Conservation (phyloP, 2,329 filamentous ascomycete genomes). For the Penicillium sp. region DNA sequence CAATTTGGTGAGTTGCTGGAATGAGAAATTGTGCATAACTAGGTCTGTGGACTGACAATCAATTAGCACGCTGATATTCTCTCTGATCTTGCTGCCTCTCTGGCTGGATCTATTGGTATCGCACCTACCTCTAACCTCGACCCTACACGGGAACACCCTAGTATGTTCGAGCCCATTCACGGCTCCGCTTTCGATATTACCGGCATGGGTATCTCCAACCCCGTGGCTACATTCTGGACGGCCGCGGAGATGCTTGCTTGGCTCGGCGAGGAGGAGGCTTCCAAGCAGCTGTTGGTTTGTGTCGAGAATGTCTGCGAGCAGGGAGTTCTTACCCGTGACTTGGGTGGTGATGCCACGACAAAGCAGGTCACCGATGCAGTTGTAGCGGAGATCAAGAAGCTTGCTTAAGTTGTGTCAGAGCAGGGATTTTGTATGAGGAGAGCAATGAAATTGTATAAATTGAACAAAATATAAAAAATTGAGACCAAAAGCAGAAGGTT, state of each 20-base stretch:
- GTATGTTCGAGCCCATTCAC: conserved; percentile 65
- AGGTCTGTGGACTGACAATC: conserved; percentile 25
- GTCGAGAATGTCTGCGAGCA: conserved; percentile 61
- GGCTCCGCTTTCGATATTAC: conserved; percentile 65
- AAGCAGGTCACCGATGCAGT: conserved; percentile 60
- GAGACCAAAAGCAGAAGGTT: not conserved
- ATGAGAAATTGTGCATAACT: not conserved
- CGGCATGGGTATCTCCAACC: conserved; percentile 61
- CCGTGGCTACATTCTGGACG: conserved; percentile 68
- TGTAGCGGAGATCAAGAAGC: conserved; percentile 51
- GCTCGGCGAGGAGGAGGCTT: conserved; percentile 60
- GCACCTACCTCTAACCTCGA: conserved; percentile 70
- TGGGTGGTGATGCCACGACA: conserved; percentile 59
- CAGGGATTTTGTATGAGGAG: not conserved
- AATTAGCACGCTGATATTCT: conserved; percentile 61
- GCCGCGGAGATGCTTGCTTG: conserved; percentile 67
- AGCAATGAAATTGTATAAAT: not conserved
- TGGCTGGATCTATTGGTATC: conserved; percentile 71
- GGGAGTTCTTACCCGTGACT: conserved; percentile 58
- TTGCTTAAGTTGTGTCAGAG: conserved; percentile 25
- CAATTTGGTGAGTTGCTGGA: conserved; percentile 47
- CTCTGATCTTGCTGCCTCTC: conserved; percentile 67
- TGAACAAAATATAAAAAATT: not conserved
- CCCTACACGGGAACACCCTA: conserved; percentile 60
- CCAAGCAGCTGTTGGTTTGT: conserved; percentile 57